A percentile compares a stretch with the other conserved stretches of the same genome.
Evolutionary conservation across 1,139 yeast genomes (phyloP).

Genomic region (Candida glucosophila): DNA sequence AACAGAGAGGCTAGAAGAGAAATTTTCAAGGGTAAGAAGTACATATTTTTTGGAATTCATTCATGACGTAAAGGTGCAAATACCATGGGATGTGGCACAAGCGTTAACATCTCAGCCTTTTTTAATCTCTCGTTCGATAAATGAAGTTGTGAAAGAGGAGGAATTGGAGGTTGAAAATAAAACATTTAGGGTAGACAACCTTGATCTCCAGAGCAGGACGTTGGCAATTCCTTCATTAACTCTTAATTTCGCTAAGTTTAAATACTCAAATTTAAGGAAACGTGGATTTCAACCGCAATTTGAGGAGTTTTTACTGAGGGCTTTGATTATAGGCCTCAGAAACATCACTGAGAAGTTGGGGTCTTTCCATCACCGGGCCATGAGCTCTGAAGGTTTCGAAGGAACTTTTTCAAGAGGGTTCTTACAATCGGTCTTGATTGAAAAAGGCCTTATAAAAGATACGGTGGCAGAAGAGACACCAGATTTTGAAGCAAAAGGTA

Average conservation of each 20-base stretch:
- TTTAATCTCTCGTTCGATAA: slow-evolving; percentile 4
- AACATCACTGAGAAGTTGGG: not conserved
- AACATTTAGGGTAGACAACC: not conserved
- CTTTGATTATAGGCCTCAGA: not conserved
- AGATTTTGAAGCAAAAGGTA: slow-evolving; percentile 1
- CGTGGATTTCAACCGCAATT: not conserved
- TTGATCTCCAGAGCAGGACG: not conserved
- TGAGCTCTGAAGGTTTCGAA: not conserved
- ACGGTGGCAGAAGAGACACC: slow-evolving; percentile 1
- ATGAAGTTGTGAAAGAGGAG: slow-evolving; percentile 2
- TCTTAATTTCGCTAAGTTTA: not conserved
- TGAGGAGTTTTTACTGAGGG: not conserved
- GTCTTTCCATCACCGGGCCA: not conserved
- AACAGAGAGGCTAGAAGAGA: slow-evolving; percentile 3
- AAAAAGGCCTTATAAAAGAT: slow-evolving; percentile 1
- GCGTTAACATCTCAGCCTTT: slow-evolving; percentile 3
- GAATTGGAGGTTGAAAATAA: not conserved
- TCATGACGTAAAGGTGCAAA: slow-evolving; percentile 3
- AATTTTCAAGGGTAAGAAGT: slow-evolving; percentile 2
- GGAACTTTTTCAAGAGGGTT: slow-evolving; percentile 1
- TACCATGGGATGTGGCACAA: slow-evolving; percentile 2
- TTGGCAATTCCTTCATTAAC: slow-evolving; percentile 1
- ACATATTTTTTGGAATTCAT: slow-evolving; percentile 4
- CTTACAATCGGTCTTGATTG: not conserved
- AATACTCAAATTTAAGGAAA: not conserved